Evolutionary conservation across 1,139 yeast species (phyloP).

Genomic region (Pneumocystis sp.): DNA sequence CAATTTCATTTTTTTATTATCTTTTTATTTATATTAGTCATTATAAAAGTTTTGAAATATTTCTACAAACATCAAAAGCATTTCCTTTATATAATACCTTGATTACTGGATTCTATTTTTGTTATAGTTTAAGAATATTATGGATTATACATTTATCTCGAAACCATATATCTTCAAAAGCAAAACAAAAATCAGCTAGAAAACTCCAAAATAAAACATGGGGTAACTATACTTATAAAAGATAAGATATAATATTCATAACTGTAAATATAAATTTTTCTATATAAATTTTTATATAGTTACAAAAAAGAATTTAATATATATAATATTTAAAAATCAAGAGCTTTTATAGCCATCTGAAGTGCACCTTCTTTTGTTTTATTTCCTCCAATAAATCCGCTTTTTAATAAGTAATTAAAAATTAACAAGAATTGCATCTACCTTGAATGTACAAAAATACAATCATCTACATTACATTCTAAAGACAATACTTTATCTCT

Average conservation of each 20-base stretch:
- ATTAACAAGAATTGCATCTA: not conserved
- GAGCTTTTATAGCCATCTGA: slow-evolving; percentile 51
- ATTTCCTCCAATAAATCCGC: slow-evolving; percentile 96
- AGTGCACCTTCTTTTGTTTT: slow-evolving; percentile 64
- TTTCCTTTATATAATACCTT: not conserved
- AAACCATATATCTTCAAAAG: not conserved
- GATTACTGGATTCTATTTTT: not conserved
- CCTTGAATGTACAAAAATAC: slow-evolving; percentile 75
- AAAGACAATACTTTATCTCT: slow-evolving; percentile 70
- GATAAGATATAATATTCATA: not conserved
- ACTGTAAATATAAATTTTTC: not conserved
- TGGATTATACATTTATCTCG: not conserved
- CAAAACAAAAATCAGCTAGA: not conserved
- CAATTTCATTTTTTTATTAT: not conserved
- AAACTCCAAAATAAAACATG: not conserved
- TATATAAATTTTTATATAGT: not conserved
- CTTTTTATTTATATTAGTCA: not conserved
- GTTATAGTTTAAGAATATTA: not conserved
- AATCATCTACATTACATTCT: slow-evolving; percentile 62
- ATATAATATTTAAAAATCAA: slow-evolving; percentile 18
- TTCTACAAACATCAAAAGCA: not conserved
- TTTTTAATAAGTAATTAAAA: slow-evolving; percentile 18
- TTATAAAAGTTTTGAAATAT: not conserved
- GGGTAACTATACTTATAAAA: not conserved
- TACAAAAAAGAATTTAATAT: not conserved